These are phyloP conservation scores for Verbena officinalis DNA, from an alignment of 257 asterid species.

Conservation along the genomic window DNA sequence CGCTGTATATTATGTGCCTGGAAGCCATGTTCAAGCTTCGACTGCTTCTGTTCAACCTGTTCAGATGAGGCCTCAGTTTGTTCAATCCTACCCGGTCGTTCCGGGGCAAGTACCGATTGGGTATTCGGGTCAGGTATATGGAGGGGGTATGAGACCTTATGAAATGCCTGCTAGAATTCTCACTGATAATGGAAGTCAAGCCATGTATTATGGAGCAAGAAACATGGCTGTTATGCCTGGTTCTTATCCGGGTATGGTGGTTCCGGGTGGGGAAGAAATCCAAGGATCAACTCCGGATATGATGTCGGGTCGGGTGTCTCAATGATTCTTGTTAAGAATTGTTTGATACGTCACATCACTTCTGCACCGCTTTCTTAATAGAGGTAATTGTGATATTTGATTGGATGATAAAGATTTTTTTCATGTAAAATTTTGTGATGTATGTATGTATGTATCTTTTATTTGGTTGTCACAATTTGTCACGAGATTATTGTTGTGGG, in stretches of 20 bases:
- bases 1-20: conserved; percentile 62
- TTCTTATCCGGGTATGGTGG: conserved; percentile 58
- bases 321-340: conserved; percentile 20
- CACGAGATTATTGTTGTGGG: conserved; percentile 11
- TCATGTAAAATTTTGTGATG: conserved; percentile 7
- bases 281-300: conserved; percentile 55
- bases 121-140: conserved; percentile 54
- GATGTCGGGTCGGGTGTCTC: conserved; percentile 59
- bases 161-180: conserved; percentile 49
- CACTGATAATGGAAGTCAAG: conserved; percentile 48
- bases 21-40: conserved; percentile 48
- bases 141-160: conserved; percentile 57
- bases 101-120: conserved; percentile 73
- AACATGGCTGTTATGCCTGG: conserved; percentile 55
- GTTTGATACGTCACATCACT: not conserved
- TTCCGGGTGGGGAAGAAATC: conserved; percentile 60
- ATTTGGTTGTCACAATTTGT: conserved; percentile 29
- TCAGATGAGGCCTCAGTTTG: conserved; percentile 47
- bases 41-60: conserved; percentile 48
- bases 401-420: conserved; percentile 19
- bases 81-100: conserved; percentile 47
- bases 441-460: conserved; percentile 1
- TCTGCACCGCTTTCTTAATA: not conserved
- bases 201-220: conserved; percentile 58
- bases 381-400: conserved; percentile 8